A percentile compares a stretch with the other conserved stretches of the same genome.
These are phyloP conservation scores for Talaromyces sp. DNA, from an alignment of 2,329 filamentous ascomycete species.

Conservation along the genomic window DNA sequence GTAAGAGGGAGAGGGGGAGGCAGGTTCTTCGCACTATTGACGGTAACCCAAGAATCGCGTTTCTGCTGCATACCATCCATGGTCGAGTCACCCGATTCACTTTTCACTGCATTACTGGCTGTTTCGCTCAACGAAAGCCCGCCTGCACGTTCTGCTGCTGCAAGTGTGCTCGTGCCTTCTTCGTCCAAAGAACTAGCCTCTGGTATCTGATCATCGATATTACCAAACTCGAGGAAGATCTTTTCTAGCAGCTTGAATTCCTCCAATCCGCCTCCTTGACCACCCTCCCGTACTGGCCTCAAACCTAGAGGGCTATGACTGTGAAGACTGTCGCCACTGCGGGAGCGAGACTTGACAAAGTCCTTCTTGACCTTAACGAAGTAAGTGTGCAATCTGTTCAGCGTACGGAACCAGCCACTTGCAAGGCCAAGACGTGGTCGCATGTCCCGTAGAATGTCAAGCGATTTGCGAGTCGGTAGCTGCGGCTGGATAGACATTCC, in stretches of 20 bases:
- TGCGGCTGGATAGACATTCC: conserved; percentile 29
- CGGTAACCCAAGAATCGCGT: conserved; percentile 42
- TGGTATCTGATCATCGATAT: conserved; percentile 37
- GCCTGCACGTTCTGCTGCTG: conserved; percentile 16
- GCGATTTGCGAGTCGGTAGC: conserved; percentile 34
- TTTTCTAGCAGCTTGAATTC: conserved; percentile 43
- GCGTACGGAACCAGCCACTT: conserved; percentile 42
- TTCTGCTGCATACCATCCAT: conserved; percentile 30
- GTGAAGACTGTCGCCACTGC: conserved; percentile 29
- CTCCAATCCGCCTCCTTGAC: conserved; percentile 32
- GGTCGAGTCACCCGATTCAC: conserved; percentile 34
- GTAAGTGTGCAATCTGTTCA: conserved; percentile 42
- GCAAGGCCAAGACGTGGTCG: conserved; percentile 41
- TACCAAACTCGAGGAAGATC: conserved; percentile 39
- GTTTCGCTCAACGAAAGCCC: conserved; percentile 34
- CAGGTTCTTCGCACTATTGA: conserved; percentile 30
- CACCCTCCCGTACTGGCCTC: conserved; percentile 33
- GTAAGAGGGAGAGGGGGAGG: conserved; percentile 10
- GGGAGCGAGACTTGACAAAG: conserved; percentile 32
- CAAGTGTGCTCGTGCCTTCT: conserved; percentile 25
- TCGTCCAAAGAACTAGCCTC: conserved; percentile 33
- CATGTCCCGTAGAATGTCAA: conserved; percentile 42
- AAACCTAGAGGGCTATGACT: conserved; percentile 28
- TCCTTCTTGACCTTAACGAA: conserved; percentile 40
- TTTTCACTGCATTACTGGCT: conserved; percentile 41